A percentile compares a stretch with the other conserved stretches of the same genome.
phyloP scores from a whole-genome alignment of 768 basidiomycete genomes.

The Trametes sanguinea region DNA sequence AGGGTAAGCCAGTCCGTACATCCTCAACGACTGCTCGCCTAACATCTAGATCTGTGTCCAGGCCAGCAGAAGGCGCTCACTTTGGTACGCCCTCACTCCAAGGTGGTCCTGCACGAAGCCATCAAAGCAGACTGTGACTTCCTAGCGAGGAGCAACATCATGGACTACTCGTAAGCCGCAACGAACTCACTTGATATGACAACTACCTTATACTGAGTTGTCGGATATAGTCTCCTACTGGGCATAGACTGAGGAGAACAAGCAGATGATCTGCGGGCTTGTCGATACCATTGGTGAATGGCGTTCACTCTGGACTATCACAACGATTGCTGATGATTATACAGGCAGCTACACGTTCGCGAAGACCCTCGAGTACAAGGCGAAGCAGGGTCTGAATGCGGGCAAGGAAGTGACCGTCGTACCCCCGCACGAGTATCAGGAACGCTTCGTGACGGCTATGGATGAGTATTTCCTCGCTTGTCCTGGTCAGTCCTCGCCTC shows the following conservation, averaged over 20 bases:
- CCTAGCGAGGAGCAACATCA: constrained; percentile 73
- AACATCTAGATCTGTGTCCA: constrained; percentile 26
- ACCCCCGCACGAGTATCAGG: constrained; percentile 78
- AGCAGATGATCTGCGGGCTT: constrained; percentile 73
- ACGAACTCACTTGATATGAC: neutral
- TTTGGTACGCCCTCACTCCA: constrained; percentile 72
- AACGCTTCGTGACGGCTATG: constrained; percentile 71
- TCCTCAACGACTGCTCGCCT: neutral
- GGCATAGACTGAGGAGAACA: constrained; percentile 68
- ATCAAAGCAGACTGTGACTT: constrained; percentile 73
- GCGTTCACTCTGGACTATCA: too few relatives aligned
- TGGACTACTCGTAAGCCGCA: constrained; percentile 79
- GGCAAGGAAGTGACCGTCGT: constrained; percentile 79
- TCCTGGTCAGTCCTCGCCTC: constrained; percentile 51
- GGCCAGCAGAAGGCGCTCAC: constrained; percentile 67
- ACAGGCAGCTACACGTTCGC: constrained; percentile 81
- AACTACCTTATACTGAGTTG: neutral
- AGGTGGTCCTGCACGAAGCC: constrained; percentile 68
- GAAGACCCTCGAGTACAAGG: constrained; percentile 84
- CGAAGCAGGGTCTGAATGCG: constrained; percentile 72
- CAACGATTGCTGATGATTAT: neutral
- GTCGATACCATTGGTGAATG: constrained; percentile 83
- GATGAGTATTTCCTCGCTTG: constrained; percentile 77
- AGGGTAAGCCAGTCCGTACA: constrained; percentile 44
- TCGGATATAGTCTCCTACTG: constrained; percentile 57